phyloP scores from a whole-genome alignment of 495 filamentous ascomycete genomes.

The Geoglossum glabrum region DNA sequence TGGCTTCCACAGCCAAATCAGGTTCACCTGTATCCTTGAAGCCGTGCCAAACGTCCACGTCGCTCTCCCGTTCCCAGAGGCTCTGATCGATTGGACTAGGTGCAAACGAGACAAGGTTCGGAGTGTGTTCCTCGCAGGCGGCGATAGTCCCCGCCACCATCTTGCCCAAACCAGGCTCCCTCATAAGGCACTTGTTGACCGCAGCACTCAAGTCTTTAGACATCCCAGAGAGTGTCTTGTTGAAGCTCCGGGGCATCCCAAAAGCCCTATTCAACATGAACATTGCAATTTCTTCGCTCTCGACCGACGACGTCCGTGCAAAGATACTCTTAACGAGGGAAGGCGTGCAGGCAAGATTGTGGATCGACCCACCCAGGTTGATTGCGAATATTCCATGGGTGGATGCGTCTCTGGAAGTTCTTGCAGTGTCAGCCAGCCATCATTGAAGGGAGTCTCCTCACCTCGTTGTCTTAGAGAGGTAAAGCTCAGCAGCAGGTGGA shows the following conservation, averaged over 20 bases:
- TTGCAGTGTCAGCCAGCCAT: not conserved
- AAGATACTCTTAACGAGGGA: conserved; percentile 27
- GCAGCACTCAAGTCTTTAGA: conserved; percentile 20
- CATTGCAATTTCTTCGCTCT: conserved; percentile 19
- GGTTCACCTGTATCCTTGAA: not conserved
- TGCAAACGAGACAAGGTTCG: conserved; percentile 36
- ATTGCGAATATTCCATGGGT: conserved; percentile 30
- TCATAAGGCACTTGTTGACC: conserved; percentile 21
- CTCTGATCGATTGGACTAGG: conserved; percentile 39
- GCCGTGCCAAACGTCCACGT: conserved; percentile 13
- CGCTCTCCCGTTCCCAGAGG: conserved; percentile 35
- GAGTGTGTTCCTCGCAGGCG: conserved; percentile 22
- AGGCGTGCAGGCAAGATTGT: conserved; percentile 31
- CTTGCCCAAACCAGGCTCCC: conserved; percentile 24
- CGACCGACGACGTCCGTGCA: conserved; percentile 15
- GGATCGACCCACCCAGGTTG: conserved; percentile 26
- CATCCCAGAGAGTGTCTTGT: conserved; percentile 15
- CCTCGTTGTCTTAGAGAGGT: too few relatives aligned
- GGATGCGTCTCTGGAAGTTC: conserved; percentile 18
- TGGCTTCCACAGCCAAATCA: conserved; percentile 23
- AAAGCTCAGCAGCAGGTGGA: conserved; percentile 2
- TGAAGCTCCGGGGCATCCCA: conserved; percentile 20
- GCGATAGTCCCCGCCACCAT: conserved; percentile 18
- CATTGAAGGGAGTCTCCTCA: too few relatives aligned
- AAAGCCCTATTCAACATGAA: conserved; percentile 30